A percentile compares a stretch with the other conserved stretches of the same genome.
Conservation (phyloP, 2,329 filamentous ascomycete genomes). For the Botrytis porri region DNA sequence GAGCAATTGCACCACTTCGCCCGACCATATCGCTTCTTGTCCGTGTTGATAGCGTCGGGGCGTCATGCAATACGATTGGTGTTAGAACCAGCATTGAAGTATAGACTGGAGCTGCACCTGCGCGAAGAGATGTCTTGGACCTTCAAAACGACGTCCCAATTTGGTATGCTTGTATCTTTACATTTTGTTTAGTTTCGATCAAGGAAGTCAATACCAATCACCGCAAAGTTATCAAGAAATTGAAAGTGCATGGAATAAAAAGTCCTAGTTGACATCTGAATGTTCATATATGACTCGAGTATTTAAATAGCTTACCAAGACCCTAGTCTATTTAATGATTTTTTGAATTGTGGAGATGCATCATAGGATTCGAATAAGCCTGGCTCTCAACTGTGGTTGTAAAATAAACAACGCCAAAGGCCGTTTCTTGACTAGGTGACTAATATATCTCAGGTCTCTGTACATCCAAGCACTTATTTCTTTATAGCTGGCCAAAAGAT, state of each 20-base stretch:
- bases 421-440: background rate
- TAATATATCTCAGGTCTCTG: conserved; percentile 22
- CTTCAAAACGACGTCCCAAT: conserved; percentile 20
- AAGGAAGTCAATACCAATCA: background rate
- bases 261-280: background rate
- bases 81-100: conserved; percentile 21
- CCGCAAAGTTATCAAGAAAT: background rate
- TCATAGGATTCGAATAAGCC: background rate
- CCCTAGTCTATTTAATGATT: background rate
- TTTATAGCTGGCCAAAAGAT: conserved; percentile 22
- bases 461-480: conserved; percentile 27
- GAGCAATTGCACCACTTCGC: background rate
- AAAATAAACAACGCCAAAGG: background rate
- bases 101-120: conserved; percentile 16
- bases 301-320: background rate
- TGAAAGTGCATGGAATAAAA: background rate
- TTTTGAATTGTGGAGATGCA: background rate
- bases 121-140: conserved; percentile 22
- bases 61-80: conserved; percentile 19
- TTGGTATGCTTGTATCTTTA: conserved; percentile 13
- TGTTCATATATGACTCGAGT: background rate
- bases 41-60: background rate
- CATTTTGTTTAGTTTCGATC: background rate
- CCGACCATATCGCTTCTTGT: background rate
- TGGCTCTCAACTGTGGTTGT: background rate